Base-by-base conservation (phyloP, 768 basidiomycete species). In the Dictyophora rubrovolvata region DNA sequence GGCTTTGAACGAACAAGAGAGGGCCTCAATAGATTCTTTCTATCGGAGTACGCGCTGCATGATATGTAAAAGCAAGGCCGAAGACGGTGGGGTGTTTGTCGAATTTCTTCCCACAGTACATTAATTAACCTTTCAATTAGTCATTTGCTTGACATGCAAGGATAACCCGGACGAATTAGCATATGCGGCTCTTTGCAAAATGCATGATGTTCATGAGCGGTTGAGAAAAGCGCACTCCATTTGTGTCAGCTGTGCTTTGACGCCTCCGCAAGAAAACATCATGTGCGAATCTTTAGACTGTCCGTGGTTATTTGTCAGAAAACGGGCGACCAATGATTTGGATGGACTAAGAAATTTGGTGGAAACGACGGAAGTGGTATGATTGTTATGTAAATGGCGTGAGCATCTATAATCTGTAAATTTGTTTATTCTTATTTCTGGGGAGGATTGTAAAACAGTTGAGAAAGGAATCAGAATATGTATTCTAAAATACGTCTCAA, bases 271-370 rank as follows among this genome's bases (percentile, higher is more conserved):
- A 12, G 89, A 91, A 58, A 76, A 78, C 0, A 79, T 85, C 50
- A 69, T 78, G 35, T 98, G 94, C 70, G 84, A 87, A 65, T 91
- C 89, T 8, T 73, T 89, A 50, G 93, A 96, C 66, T 98, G 94
- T 68, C 80, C 86, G 0, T 87, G 89, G 82, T 69, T 93, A 35
- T 96, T 83, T 64, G 79, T 85, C 33, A 75, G 90, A 36, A 80
- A 78, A 61, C 84, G 81, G 64, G 70, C 72, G 0, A 62, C 63
- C 34, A 57, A 70, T 57, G 72, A 74, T 62, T 53, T 68, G 64
- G 37, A 62, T 33, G 50, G 69, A 9, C 22, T 55, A 21, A n/a
- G 33, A 17, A 48, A 59, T 20, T 42, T 53, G 2, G 36, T 58
- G 14, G 33, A 23, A 52, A 12, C 33, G n/a, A 58, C 53, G 12